A percentile compares a stretch with the other conserved stretches of the same genome.
These are phyloP conservation scores for Curvularia lunata DNA, from an alignment of 2,329 filamentous ascomycete species.

Conservation along the genomic window DNA sequence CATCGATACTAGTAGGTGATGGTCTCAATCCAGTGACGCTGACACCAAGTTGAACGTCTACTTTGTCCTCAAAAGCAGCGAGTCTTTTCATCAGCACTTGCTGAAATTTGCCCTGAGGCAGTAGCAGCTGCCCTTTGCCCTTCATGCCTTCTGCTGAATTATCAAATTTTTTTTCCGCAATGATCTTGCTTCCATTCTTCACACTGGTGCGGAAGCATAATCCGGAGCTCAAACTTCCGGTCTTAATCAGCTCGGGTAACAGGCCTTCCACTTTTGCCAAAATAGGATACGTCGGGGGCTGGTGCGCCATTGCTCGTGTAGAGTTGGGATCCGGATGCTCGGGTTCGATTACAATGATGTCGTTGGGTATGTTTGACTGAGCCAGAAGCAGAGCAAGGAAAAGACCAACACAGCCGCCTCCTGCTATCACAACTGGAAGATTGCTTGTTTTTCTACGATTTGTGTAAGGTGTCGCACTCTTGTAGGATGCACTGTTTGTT, in stretches of 20 bases:
- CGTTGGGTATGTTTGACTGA: constrained; percentile 42
- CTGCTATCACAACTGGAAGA: constrained; percentile 47
- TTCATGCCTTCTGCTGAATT: constrained; percentile 30
- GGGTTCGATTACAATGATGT: constrained; percentile 45
- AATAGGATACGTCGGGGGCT: constrained; percentile 50
- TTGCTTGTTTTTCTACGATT: not conserved
- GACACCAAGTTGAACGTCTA: constrained; percentile 30
- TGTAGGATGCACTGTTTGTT: not conserved
- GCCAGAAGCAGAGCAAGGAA: constrained; percentile 51
- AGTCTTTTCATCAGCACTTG: constrained; percentile 34
- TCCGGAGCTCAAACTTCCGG: constrained; percentile 30
- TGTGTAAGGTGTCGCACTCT: not conserved
- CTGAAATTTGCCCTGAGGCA: constrained; percentile 45
- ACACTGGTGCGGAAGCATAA: constrained; percentile 41
- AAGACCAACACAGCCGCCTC: constrained; percentile 52
- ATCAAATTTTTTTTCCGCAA: constrained; percentile 37
- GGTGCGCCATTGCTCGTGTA: constrained; percentile 53
- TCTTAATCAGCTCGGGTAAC: constrained; percentile 43
- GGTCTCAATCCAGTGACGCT: constrained; percentile 25
- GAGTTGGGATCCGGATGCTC: constrained; percentile 32
- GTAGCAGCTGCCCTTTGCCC: constrained; percentile 32
- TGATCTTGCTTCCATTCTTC: constrained; percentile 31
- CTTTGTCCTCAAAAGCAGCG: constrained; percentile 11
- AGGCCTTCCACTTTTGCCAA: constrained; percentile 47
- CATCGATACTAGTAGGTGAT: constrained; percentile 11